These are phyloP conservation scores for Colletotrichum sp. DNA, from an alignment of 2,329 filamentous ascomycete genomes.

Conservation along the genomic window DNA sequence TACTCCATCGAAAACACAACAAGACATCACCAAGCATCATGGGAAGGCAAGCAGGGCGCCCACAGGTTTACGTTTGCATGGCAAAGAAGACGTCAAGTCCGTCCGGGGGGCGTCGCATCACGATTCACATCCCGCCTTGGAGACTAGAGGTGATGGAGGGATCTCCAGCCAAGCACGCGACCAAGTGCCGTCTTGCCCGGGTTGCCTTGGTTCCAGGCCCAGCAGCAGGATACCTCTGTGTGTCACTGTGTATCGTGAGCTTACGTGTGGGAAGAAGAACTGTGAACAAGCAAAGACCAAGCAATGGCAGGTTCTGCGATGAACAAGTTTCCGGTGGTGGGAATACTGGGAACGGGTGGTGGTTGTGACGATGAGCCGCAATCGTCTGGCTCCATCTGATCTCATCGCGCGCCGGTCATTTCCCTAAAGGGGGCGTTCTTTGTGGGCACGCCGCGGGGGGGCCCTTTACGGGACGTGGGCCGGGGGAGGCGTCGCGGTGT, in stretches of 20 bases:
- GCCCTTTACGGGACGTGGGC: background rate
- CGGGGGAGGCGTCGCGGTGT: background rate
- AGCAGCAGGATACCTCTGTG: background rate
- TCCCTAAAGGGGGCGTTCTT: background rate
- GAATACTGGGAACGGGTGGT: background rate
- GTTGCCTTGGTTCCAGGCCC: background rate
- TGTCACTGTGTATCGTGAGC: background rate
- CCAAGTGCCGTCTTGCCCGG: constrained; percentile 1
- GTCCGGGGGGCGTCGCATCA: background rate
- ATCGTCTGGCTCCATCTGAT: background rate
- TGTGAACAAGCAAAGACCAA: background rate
- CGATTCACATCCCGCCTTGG: background rate
- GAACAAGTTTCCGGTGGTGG: background rate
- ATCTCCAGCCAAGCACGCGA: constrained; percentile 6
- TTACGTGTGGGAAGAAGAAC: background rate
- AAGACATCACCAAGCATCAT: background rate
- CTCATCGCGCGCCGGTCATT: constrained; percentile 10
- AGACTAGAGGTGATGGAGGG: background rate
- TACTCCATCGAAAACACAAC: background rate
- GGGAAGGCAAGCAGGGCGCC: background rate
- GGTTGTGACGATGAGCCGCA: background rate
- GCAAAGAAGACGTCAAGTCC: background rate
- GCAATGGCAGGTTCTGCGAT: background rate
- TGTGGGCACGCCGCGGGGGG: background rate
- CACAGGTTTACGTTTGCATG: background rate